phyloP scores from a whole-genome alignment of 1,139 yeast genomes.

The Zygoascus hellenicus region DNA sequence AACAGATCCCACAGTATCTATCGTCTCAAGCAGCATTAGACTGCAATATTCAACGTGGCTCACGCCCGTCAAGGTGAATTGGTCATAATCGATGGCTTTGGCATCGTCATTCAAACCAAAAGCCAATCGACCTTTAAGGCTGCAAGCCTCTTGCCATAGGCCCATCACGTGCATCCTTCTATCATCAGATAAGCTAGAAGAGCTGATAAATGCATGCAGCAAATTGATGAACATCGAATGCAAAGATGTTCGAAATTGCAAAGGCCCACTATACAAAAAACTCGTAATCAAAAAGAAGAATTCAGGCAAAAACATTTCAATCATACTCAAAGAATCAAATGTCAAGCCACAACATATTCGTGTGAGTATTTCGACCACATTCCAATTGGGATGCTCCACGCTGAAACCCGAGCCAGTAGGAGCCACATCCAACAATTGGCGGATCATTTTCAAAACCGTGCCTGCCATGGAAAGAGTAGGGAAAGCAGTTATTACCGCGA shows the following conservation, averaged over 20 bases:
- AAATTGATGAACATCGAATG: conserved; percentile 64
- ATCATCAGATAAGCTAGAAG: conserved; percentile 44
- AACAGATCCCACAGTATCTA: conserved; percentile 46
- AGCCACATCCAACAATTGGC: conserved; percentile 44
- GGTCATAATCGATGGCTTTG: conserved; percentile 38
- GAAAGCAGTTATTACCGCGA: conserved; percentile 53
- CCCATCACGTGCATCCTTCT: conserved; percentile 45
- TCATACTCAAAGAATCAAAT: conserved; percentile 63
- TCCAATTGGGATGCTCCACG: conserved; percentile 54
- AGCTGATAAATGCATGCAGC: conserved; percentile 64
- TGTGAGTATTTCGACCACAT: conserved; percentile 66
- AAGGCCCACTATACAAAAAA: conserved; percentile 67
- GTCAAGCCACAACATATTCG: conserved; percentile 61
- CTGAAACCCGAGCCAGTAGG: conserved; percentile 13
- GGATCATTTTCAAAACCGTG: conserved; percentile 51
- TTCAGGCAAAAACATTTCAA: conserved; percentile 68
- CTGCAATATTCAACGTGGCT: conserved; percentile 60
- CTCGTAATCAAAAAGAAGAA: conserved; percentile 63
- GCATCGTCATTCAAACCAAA: conserved; percentile 75
- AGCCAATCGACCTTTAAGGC: conserved; percentile 66
- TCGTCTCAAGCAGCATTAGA: conserved; percentile 47
- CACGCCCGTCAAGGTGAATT: conserved; percentile 47
- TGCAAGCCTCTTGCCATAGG: conserved; percentile 56
- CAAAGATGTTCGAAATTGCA: conserved; percentile 60
- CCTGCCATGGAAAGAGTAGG: conserved; percentile 76